A percentile compares a stretch with the other conserved stretches of the same genome.
phyloP scores from a whole-genome alignment of 805 yeast genomes.

The Millerozyma acaciae region DNA sequence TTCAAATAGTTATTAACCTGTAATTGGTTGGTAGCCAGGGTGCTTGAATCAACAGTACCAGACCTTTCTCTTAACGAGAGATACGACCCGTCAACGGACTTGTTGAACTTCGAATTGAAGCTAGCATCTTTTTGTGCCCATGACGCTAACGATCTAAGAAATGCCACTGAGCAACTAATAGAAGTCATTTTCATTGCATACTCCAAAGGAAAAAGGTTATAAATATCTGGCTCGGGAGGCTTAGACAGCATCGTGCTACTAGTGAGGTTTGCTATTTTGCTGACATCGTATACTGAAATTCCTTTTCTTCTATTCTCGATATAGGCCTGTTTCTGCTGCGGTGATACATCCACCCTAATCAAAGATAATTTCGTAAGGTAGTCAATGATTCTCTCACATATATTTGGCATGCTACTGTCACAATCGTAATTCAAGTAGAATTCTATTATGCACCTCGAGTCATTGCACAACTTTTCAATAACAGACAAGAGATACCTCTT shows the following conservation, averaged over 20 bases:
- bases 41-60: slow-evolving; percentile 27
- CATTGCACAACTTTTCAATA: slow-evolving; percentile 78
- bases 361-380: slow-evolving; percentile 70
- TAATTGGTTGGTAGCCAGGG: slow-evolving; percentile 21
- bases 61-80: slow-evolving; percentile 23
- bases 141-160: slow-evolving; percentile 71
- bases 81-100: slow-evolving; percentile 9
- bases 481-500: slow-evolving; percentile 79
- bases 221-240: slow-evolving; percentile 55
- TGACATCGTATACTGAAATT: slow-evolving; percentile 68
- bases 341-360: slow-evolving; percentile 66
- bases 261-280: slow-evolving; percentile 72
- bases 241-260: slow-evolving; percentile 58
- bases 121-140: slow-evolving; percentile 72
- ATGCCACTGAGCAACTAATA: slow-evolving; percentile 74
- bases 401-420: slow-evolving; percentile 73
- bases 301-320: slow-evolving; percentile 44
- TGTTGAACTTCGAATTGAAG: slow-evolving; percentile 4
- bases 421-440: slow-evolving; percentile 94
- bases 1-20: slow-evolving; percentile 20
- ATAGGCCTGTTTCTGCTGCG: slow-evolving; percentile 55
- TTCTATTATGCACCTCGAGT: slow-evolving; percentile 88
- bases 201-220: slow-evolving; percentile 62
- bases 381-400: slow-evolving; percentile 79
- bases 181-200: slow-evolving; percentile 82